Base-by-base conservation (phyloP, 805 yeast species). In the Candida orba region DNA sequence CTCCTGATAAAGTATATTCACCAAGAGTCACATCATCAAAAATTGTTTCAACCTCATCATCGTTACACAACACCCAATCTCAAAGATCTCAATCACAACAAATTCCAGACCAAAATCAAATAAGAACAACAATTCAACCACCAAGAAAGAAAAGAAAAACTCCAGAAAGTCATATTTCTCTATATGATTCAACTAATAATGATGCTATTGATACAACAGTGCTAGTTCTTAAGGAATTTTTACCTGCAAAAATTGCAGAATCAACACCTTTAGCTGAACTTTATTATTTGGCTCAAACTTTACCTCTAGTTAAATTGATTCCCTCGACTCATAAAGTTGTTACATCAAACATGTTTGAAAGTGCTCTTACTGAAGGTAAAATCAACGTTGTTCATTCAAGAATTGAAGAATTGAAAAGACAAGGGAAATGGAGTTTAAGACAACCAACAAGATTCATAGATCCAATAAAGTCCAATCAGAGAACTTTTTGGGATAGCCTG, bases 391-490 rank as follows among this genome's bases (percentile, higher is more conserved):
- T 88, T 17, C 84, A 88, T 54, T 84, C 95, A 2, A 72, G 98
- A 48, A 90, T 93, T 38, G 98, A 91, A 57, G 98, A 91, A 60
- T 70, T 93, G 49, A 87, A 88, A 60, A 71, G 95, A 38, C 82
- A 83, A 45, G 84, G 86, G 2, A 80, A 85, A 54, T 93, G 99
- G 98, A 82, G 95, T 20, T 67, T 93, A 42, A 72, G 95, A 42
- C 99, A 93, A 60, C 95, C 95, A 0, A 69, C 74, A 41, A 73
- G 76, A 49, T 82, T 72, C 54, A 57, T 71, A 12, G 95, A 87
- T 51, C 96, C 98, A 0, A 37, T 53, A 12, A 54, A 51, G 40
- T 57, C 52, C 23, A 60, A 67, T 13, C 58, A 66, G 27, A 44
- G 41, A 12, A 66, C 79, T 4, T 90, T 85, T 50, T 79, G 95